Conservation (phyloP, 2,329 filamentous ascomycete genomes). For the Trichoderma sp. region DNA sequence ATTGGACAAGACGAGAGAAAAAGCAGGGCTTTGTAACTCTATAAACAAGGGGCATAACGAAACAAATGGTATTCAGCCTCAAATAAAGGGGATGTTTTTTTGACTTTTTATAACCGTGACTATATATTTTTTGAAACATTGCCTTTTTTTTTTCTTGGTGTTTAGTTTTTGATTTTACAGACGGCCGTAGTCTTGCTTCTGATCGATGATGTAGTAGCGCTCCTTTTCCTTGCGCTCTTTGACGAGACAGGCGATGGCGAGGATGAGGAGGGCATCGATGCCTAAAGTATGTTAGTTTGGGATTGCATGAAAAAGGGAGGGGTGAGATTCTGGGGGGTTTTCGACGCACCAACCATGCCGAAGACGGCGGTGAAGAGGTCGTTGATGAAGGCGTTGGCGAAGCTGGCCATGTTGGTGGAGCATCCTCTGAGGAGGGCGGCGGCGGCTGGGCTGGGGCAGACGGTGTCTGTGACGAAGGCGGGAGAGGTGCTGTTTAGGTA, state of each 20-base stretch:
- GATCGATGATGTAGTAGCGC: slow-evolving; percentile 75
- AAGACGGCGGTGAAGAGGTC: slow-evolving; percentile 76
- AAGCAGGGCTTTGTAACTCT: background rate
- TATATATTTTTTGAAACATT: background rate
- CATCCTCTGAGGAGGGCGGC: slow-evolving; percentile 70
- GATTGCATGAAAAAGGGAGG: background rate
- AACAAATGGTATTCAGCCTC: slow-evolving; percentile 1
- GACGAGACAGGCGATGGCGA: slow-evolving; percentile 70
- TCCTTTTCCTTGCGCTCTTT: slow-evolving; percentile 79
- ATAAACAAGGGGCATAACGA: background rate
- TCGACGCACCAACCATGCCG: slow-evolving; percentile 64
- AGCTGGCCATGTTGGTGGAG: slow-evolving; percentile 62
- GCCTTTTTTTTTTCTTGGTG: background rate
- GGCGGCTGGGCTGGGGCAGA: slow-evolving; percentile 66
- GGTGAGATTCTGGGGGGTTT: background rate
- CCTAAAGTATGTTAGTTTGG: slow-evolving; percentile 33
- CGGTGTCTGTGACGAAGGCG: slow-evolving; percentile 65
- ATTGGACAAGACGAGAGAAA: background rate
- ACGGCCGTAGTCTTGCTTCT: slow-evolving; percentile 62
- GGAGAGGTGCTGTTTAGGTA: slow-evolving; percentile 70
- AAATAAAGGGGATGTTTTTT: background rate
- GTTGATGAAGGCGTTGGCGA: slow-evolving; percentile 69
- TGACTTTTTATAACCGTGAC: background rate
- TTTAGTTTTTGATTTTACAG: slow-evolving; percentile 35
- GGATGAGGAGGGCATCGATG: slow-evolving; percentile 63